phyloP scores from a whole-genome alignment of 441 rosid species.

The Mallotus repandus region DNA sequence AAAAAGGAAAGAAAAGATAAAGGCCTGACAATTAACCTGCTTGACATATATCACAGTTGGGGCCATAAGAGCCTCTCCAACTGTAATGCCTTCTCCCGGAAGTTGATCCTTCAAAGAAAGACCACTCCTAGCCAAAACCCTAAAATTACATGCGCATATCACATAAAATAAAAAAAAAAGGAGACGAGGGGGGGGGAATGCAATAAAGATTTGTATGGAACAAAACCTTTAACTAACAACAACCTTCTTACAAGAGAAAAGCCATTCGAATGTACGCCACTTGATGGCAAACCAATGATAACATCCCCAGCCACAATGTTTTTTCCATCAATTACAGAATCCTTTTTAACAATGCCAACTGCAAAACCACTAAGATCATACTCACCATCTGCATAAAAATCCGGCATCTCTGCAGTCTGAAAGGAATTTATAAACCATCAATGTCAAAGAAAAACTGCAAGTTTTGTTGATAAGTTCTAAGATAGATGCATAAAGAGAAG shows the following conservation, averaged over 20 bases:
- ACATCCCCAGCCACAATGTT: conserved; percentile 70
- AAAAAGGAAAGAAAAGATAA: conserved; percentile 1
- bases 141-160: conserved; percentile 22
- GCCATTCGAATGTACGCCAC: conserved; percentile 95
- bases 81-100: conserved; percentile 52
- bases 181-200: too few species aligned
- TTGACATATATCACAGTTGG: conserved; percentile 88
- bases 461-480: background rate
- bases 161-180: background rate
- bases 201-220: background rate
- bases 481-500: background rate
- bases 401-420: conserved; percentile 97
- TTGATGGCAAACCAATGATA: conserved; percentile 83
- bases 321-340: conserved; percentile 77
- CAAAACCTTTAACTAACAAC: background rate
- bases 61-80: conserved; percentile 90
- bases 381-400: conserved; percentile 73
- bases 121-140: conserved; percentile 67
- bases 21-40: conserved; percentile 48
- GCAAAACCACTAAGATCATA: conserved; percentile 90
- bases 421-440: conserved; percentile 15
- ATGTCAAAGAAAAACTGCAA: background rate
- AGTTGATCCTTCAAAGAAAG: conserved; percentile 61
- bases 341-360: conserved; percentile 80
- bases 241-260: conserved; percentile 94